Evolutionary conservation across 805 yeast species (phyloP).

Genomic region (Metschnikowia continentalis): DNA sequence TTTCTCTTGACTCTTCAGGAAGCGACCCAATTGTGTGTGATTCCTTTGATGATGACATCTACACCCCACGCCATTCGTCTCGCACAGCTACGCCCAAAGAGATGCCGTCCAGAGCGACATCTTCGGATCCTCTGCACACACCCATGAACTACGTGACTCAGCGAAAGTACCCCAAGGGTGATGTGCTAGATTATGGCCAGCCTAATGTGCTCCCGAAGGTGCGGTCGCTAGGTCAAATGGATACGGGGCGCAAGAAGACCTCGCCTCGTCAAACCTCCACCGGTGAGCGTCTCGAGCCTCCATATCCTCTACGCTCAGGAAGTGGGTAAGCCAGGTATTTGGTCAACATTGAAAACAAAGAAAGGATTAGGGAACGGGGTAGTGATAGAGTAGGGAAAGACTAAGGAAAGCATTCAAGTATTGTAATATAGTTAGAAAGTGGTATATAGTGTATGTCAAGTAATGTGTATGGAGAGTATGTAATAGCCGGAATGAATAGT

Average conservation of each 20-base stretch:
- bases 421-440: too few relatives aligned
- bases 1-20: background rate
- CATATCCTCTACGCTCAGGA: constrained; percentile 1
- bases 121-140: background rate
- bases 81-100: constrained; percentile 2
- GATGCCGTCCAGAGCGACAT: background rate
- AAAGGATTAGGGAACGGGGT: too few relatives aligned
- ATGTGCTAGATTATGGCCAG: background rate
- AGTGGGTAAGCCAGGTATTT: background rate
- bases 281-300: constrained; percentile 1
- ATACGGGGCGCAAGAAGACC: background rate
- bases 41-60: background rate
- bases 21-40: background rate
- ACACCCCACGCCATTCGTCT: background rate
- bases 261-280: background rate
- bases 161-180: background rate
- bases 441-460: too few relatives aligned
- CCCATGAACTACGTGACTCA: background rate
- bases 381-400: too few relatives aligned
- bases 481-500: too few relatives aligned
- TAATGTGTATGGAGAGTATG: too few relatives aligned
- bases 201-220: background rate
- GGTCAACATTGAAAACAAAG: too few relatives aligned
- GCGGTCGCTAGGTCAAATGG: constrained; percentile 2
- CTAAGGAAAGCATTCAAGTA: too few relatives aligned